Base-by-base conservation (phyloP, 495 filamentous ascomycete species). In the Penicillium malachiteum region DNA sequence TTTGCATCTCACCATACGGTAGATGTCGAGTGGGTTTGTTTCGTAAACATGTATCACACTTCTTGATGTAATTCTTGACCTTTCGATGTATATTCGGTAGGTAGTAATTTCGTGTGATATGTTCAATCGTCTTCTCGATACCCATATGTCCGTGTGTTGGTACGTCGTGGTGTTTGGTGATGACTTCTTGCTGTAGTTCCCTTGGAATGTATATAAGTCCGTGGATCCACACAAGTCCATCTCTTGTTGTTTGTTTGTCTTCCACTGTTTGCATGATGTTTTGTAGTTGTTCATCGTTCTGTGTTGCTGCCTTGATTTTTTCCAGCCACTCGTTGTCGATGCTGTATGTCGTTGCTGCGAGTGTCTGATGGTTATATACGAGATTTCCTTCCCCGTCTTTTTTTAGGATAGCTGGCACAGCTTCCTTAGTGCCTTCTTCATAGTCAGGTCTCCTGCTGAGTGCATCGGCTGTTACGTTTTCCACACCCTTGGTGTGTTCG, bases 381-480 rank as follows among this genome's bases (percentile, higher is more conserved):
- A 54, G 26, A 12, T 43, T 52, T 10, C 43, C 45, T 30, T 57
- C 43, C 16, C 57, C 11, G n/a, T 58, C 47, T 31, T 34, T 2
- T 18, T 37, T 45, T 43, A 63, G 32, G 18, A 63, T 54, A 13
- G 52, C 45, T 17, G 37, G 48, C 50, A 45, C 44, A 13, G 44
- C 34, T 50, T 32, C 37, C 47, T 59, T 60, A n/a, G 34, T 33
- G 12, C 50, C 43, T 34, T 48, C 10, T 18, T 37, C 11, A 14
- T 65, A 65, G 37, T 59, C 56, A n/a, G 45, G 52, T 59, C 41
- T 14, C 54, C 43, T 38, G 31, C 53, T 59, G 7, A 60, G 54
- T 18, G 34, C 47, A 17, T 60, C 50, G 48, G 16, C 48, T 45
- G 59, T 16, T 10, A 37, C 48, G 17, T 59, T 62, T 12, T 48